phyloP scores from a whole-genome alignment of 2,329 filamentous ascomycete species.

The Colletotrichum incanum region DNA sequence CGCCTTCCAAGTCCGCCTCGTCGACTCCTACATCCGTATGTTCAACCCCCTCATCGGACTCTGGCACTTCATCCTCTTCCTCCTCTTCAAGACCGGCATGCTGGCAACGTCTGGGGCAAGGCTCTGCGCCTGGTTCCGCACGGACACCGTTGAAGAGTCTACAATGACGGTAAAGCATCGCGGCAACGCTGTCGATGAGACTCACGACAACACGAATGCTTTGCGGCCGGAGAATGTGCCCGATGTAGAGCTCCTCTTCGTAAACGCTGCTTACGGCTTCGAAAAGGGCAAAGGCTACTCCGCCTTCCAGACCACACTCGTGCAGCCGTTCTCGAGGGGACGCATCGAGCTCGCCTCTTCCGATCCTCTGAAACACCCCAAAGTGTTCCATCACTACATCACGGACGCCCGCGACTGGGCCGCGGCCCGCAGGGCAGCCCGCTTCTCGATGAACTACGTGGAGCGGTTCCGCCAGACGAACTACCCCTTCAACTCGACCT shows the following conservation, averaged over 20 bases:
- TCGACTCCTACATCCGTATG: constrained; percentile 47
- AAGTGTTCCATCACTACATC: constrained; percentile 51
- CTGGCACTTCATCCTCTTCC: constrained; percentile 50
- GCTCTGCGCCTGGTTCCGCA: constrained; percentile 16
- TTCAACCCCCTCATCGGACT: constrained; percentile 45
- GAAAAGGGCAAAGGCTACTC: no score
- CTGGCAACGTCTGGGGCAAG: constrained; percentile 45
- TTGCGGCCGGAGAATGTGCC: no score
- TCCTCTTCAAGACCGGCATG: constrained; percentile 49
- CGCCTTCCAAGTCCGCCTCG: constrained; percentile 16
- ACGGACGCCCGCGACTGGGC: constrained; percentile 49
- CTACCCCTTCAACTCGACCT: no score
- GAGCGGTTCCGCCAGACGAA: no score
- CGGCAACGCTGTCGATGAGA: no score
- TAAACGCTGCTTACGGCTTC: no score
- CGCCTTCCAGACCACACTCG: no score
- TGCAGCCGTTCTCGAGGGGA: constrained; percentile 42
- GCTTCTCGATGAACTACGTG: constrained; percentile 44
- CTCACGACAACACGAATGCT: no score
- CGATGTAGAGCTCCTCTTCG: no score
- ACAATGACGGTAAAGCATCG: no score
- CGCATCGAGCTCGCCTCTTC: constrained; percentile 53
- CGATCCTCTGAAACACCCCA: constrained; percentile 53
- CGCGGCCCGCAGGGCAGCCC: constrained; percentile 47
- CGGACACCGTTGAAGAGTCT: no score